Conservation (phyloP, 768 basidiomycete species). For the Mycena galericulata region DNA sequence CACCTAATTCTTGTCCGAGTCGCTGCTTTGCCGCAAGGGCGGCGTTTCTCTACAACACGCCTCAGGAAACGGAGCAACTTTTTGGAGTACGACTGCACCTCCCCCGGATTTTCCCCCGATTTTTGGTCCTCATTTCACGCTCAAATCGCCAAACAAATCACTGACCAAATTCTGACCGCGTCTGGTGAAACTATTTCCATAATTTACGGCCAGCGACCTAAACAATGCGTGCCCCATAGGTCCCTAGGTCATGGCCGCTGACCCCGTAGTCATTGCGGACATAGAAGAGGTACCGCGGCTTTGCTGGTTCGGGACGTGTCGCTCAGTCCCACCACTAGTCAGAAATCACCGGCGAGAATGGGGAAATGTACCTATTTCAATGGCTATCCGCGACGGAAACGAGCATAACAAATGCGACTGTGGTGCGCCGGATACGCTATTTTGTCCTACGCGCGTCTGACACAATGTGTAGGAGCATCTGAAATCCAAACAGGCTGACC, state of each 20-base stretch:
- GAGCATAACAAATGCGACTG: slow-evolving; percentile 58
- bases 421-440: slow-evolving; percentile 57
- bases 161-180: neutral
- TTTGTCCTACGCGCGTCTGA: neutral
- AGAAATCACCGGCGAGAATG: slow-evolving; percentile 78
- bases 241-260: slow-evolving; percentile 14
- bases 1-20: too few relatives aligned
- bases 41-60: neutral
- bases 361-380: slow-evolving; percentile 86
- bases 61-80: neutral
- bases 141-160: neutral
- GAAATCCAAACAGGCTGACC: slow-evolving; percentile 68
- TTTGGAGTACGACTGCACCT: neutral
- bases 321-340: slow-evolving; percentile 55
- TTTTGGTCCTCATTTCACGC: neutral
- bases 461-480: slow-evolving; percentile 69
- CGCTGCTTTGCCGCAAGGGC: neutral
- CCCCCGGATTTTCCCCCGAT: neutral
- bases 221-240: neutral
- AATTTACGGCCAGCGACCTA: neutral
- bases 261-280: slow-evolving; percentile 39
- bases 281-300: slow-evolving; percentile 43
- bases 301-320: neutral
- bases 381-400: slow-evolving; percentile 82
- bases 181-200: slow-evolving; percentile 3